Evolutionary conservation across 495 filamentous ascomycete species (phyloP), one percentile per base, ranked within the genome.

Genomic region (Umbilicaria muhlenbergii): DNA sequence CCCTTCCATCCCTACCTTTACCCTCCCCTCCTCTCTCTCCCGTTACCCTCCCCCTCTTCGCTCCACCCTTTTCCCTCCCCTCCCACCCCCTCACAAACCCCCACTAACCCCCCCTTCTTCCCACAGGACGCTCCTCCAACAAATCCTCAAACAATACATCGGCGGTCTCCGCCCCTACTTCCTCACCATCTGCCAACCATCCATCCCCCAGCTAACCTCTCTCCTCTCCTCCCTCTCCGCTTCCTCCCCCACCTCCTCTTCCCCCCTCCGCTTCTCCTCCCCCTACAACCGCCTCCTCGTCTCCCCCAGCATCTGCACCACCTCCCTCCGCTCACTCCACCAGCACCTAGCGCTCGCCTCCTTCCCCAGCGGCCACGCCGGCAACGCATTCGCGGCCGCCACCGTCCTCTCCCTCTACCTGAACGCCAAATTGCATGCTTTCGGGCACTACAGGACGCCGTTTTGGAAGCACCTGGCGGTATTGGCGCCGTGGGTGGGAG

Each of bases 361-460:
- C 1, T 79, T 81, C 52, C 78, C 78, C 0, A 70, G 63, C 11
- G 78, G 78, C 5, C 77, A 81, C 51, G 61, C 73, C 34, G 65
- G 67, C 0, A 68, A 68, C 7, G 69, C 75, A 0, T 80, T 77
- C 44, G 71, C 73, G 0, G 71, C 67, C n/a, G 69, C 71, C 39
- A 51, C 67, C 5, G 81, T 66, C 44, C 53, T 78, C 4, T 64
- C 62, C n/a, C 62, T 81, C 0, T 83, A 77, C 53, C 60, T 81
- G 14, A 80, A 81, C 46, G 75, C 71, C 6, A 79, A 80, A 46
- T 60, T 82, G 15, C 78, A 79, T 56, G 64, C 74, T 16, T 77
- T 74, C 47, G 48, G 67, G 38, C 67, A 74, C 55, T 41, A 53
- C 63, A 7, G 44, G 50, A n/a, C n/a, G n/a, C n/a, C n/a, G 15